Evolutionary conservation across 257 asterid genomes (phyloP), one percentile per base, ranked within the genome.

Genomic region (Lantana camara): DNA sequence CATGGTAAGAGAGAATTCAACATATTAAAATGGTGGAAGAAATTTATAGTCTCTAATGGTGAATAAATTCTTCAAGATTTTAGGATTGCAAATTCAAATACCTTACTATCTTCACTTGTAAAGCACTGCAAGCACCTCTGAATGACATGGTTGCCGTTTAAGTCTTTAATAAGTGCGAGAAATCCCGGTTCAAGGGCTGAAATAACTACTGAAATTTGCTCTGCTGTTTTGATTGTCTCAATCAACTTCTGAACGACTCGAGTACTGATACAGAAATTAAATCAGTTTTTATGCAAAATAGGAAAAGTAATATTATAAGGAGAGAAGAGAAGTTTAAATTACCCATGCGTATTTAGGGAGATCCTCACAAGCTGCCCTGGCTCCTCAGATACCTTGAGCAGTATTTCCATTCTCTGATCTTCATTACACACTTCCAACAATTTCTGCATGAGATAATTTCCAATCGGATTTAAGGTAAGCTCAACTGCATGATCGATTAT

Each of bases 271-370:
- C 59, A 65, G 52, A 29, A 65, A 65, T 63, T 14, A 41, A 64
- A 53, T 38, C 24, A 15, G 46, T 37, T 23, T 59, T 44, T 5
- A 27, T 27, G 4, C 32, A 27, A 27, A 27, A 27, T n/a, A n/a
- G n/a, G n/a, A 20, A 14, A 12, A 21, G 15, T 32, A 19, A 59
- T 62, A 56, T 30, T n/a, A 11, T 16, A 29, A 66, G 12, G 20
- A 47, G 20, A 22, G 49, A 67, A 22, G 49, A 67, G 9, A 8
- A 3, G 35, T 40, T 30, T 41, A 49, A 66, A 72, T 64, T 72
- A 85, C 94, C 94, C 94, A 65, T 83, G 88, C 35, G 83, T 79
- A 63, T 85, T 82, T 30, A 83, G 57, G n/a, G 90, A 80, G 70
- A 85, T 85, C 60, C 74, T 77, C 21, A 85, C 82, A 44, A 85